Evolutionary conservation across 805 yeast genomes (phyloP), one percentile per base, ranked within the genome.

Genomic region (Kazachstania taianensis): DNA sequence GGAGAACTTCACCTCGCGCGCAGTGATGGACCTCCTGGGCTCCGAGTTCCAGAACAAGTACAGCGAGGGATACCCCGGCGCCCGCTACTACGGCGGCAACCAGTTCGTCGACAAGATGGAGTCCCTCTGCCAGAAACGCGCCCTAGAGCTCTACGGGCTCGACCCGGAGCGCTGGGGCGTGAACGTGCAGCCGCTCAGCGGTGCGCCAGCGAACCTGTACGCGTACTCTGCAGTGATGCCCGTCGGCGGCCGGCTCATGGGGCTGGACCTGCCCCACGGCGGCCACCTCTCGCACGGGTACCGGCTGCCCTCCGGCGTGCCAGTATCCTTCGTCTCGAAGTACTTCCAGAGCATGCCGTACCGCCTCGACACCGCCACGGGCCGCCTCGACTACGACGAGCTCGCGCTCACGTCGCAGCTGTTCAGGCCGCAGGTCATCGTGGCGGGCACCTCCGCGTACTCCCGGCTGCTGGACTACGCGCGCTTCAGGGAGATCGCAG

Each of bases 311-410:
- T 66, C 82, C 44, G 63, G 62, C 12, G 80, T 87, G 55, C 87
- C 87, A 69, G 87, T 89, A 55, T 83, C 94, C 27, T 83, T 75
- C 55, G 78, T 89, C 48, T 86, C 96, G 36, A 89, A 85, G 53
- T 89, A 89, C 66, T 89, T 89, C 67, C 92, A 85, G 65, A 86
- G 96, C 36, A 87, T 89, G 96, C 98, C 98, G 23, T 89, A 89
- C 70, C 78, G 94, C 57, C 75, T 89, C 42, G 74, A 89, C 56
- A 76, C 77, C 57, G 68, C 70, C 42, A 87, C 96, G 36, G 98
- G 96, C 34, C 55, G 85, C 49, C 87, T 89, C 50, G 96, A 89
- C 66, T 89, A 85, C 61, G 96, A 87, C 52, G 75, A 72, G 57
- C 72, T 89, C 53, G 89, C 76, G 60, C 73, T 76, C 61, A 83